Base-by-base conservation (phyloP, 1,139 yeast species). In the Zygoascus sp. region DNA sequence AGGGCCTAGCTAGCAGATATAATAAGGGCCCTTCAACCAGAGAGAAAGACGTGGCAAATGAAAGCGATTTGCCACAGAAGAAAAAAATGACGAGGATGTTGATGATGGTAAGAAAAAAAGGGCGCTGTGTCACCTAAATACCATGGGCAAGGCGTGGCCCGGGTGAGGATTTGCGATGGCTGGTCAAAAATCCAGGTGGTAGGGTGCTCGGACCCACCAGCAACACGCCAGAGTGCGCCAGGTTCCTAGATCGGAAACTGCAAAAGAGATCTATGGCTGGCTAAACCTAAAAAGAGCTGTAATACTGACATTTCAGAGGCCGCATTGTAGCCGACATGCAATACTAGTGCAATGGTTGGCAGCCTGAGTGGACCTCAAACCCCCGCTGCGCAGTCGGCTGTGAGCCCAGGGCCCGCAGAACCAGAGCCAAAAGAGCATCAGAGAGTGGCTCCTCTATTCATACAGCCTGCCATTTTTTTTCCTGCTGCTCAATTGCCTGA, bases 151-250 rank as follows among this genome's bases (percentile, higher is more conserved):
- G 28, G 25, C 25, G 39, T 21, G 39, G 25, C 39, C 10, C 20
- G 13, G 44, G 46, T 9, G 44, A 19, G 11, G 37, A 32, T 16
- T 40, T 20, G 19, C 38, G 27, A 40, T 19, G 37, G 37, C 28
- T 30, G 25, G 44, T 13, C 27, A 7, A 7, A 35, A 35, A 35
- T 35, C 39, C 4, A n/a, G 39, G 39, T 35, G 39, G 39, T 35
- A 11, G 39, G 39, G 39, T 21, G 22, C 17, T 7, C 2, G 27
- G 39, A n/a, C 27, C 39, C 39, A 35, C 39, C 22, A 7, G 25
- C 22, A 10, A 13, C 11, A 13, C 27, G 15, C 13, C 25, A 20
- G 20, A n/a, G 9, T 21, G 9, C n/a, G 19, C 9, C 9, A 11
- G 25, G 13, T n/a, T 7, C 22, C 39, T 16, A 21, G 39, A 35